Base-by-base conservation (phyloP, 345 rosid species). In the Populus euphratica region DNA sequence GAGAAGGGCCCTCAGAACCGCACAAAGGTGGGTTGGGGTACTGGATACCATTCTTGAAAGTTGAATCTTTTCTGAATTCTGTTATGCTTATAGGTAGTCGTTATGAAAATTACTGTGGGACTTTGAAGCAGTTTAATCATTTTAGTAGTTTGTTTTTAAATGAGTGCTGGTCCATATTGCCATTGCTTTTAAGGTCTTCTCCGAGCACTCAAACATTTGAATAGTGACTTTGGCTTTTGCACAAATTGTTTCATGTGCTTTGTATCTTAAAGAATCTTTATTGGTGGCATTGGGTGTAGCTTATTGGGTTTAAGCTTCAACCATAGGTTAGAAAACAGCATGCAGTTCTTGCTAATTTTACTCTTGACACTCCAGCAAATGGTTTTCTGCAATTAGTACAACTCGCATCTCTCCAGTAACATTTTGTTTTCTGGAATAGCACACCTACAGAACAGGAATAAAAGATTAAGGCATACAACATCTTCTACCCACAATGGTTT, bases 1-100 rank as follows among this genome's bases (percentile, higher is more conserved):
- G 99, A 93, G 77, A 94, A 90, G 75, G 93, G 87, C 69, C 90
- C 95, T 68, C 97, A 89, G 78, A 93, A 89, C 77, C 93, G 93
- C 62, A 91, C 87, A 13, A 95, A 91, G 94, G 97, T 92, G 73
- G 77, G 89, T 78, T 59, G 7, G 47, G 62, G 27, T 72, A 16
- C 27, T 21, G 35, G 38, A 72, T 10, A 23, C 25, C 38, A 38
- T 21, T 81, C 59, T 70, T 47, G 8, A 69, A 17, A 6, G 25
- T 23, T 72, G 41, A 73, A 47, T 75, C 59, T 76, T 49, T 72
- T 47, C 25, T 65, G 7, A 54, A 52, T 52, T 18, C 59, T n/a
- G 64, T 12, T 13, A 27, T 65, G 69, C 41, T 31, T 6, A 65
- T 7, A 65, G 23, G 39, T 6, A 18, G 41, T 65, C 41, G 31